A percentile compares a stretch with the other conserved stretches of the same genome.
Evolutionary conservation across 2,329 filamentous ascomycete species (phyloP).

Genomic region (Mariannaea elegans): DNA sequence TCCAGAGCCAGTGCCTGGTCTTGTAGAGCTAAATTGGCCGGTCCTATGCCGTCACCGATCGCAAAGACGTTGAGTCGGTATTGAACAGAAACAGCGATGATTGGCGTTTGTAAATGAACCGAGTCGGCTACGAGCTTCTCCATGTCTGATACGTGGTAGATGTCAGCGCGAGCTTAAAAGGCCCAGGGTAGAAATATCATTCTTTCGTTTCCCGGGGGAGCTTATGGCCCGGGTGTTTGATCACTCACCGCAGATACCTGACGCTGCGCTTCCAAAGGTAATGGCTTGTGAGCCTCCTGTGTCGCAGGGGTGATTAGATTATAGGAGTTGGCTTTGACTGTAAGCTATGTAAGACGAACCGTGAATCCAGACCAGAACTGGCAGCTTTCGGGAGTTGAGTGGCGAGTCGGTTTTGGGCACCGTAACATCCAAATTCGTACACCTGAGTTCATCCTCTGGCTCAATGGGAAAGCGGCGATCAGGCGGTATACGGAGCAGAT

Average conservation of each 20-base stretch:
- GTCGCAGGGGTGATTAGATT: background rate
- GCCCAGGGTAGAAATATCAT: too few relatives aligned
- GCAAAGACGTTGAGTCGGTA: constrained; percentile 46
- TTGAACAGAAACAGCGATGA: constrained; percentile 32
- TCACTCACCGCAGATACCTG: constrained; percentile 55
- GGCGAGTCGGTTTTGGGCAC: constrained; percentile 39
- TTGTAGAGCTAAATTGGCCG: constrained; percentile 46
- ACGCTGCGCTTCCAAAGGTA: constrained; percentile 53
- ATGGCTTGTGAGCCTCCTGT: constrained; percentile 53
- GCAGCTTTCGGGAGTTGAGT: constrained; percentile 35
- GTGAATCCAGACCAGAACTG: constrained; percentile 56
- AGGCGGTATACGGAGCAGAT: constrained; percentile 53
- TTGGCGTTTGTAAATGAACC: constrained; percentile 33
- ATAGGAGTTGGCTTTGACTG: too few relatives aligned
- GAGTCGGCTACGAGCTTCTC: constrained; percentile 48
- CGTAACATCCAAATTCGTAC: constrained; percentile 54
- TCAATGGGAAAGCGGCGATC: constrained; percentile 39
- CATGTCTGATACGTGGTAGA: too few relatives aligned
- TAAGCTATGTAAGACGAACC: constrained; percentile 35
- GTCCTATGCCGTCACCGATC: constrained; percentile 52
- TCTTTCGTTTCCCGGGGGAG: too few relatives aligned
- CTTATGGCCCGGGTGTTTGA: background rate
- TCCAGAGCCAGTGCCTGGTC: constrained; percentile 46
- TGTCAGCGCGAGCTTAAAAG: too few relatives aligned
- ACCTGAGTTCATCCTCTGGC: constrained; percentile 52